Base-by-base conservation (phyloP, 768 basidiomycete species). In the Boletus tomentosulus region DNA sequence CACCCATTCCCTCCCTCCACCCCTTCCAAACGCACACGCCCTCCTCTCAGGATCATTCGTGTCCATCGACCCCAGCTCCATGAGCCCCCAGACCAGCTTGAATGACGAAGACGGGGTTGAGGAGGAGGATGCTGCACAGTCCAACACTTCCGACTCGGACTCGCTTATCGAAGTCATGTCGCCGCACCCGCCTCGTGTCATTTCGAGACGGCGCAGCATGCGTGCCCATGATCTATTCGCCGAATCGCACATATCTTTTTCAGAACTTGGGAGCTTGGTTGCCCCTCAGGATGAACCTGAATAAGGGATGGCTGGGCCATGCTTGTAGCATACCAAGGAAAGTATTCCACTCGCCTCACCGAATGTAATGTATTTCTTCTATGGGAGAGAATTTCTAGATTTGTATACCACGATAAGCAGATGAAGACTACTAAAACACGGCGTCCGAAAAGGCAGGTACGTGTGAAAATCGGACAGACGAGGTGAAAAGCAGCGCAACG, bases 141-240 rank as follows among this genome's bases (percentile, higher is more conserved):
- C 53, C 3, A 35, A 42, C 0, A 37, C 39, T 0, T 50, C 61
- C n/a, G 45, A 48, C 33, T 19, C 54, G 3, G 66, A 59, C 28
- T 47, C 65, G 0, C 51, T 63, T 10, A 38, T 51, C 33, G 51
- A 66, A 4, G 8, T 68, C 43, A 16, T 68, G 13, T 68, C 65
- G 1, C 66, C 65, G 24, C 2, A 50, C 1, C 58, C 63, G 4
- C 8, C 54, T 0, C 54, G 51, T 2, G 53, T 35, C 34, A 24
- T 60, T 1, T 35, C 59, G 0, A 54, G 54, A 12, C 65, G 59
- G 10, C 57, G 39, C 33, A 65, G 61, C 15, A 3, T 67, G 48
- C 63, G 65, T 16, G 54, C 57, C 4, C 65, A 67, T 16, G 65
- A 66, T 19, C 7, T 61, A 7, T 66, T 68, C 24, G 61, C 66